A percentile compares a stretch with the other conserved stretches of the same genome.
phyloP scores from a whole-genome alignment of 352 stramenopile genomes.

The Pythium scleroteichum region DNA sequence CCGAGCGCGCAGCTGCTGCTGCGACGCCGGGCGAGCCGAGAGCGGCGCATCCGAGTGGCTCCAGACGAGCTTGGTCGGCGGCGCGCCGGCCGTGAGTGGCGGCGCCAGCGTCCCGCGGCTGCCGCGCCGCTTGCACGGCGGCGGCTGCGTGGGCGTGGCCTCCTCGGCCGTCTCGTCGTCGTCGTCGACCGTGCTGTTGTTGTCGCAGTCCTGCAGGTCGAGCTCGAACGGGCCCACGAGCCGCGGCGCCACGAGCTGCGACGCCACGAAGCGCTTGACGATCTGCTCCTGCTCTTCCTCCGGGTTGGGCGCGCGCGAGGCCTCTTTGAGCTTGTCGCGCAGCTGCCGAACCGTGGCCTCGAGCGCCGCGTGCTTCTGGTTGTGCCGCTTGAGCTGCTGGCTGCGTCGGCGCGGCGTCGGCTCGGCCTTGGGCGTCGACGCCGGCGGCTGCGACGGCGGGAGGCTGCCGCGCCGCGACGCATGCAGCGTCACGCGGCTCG shows the following conservation, averaged over 20 bases:
- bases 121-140: conserved; percentile 2
- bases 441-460: background rate
- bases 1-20: background rate
- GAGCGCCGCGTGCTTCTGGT: conserved; percentile 21
- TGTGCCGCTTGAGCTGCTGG: conserved; percentile 11
- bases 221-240: conserved; percentile 25
- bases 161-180: conserved; percentile 2
- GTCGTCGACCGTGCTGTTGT: conserved; percentile 24
- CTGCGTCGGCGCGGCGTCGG: conserved; percentile 13
- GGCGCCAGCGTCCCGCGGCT: conserved; percentile 8
- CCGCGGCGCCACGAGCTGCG: conserved; percentile 38
- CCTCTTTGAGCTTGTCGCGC: conserved; percentile 23
- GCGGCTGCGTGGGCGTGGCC: background rate
- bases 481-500: conserved; percentile 11
- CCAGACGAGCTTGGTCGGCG: conserved; percentile 19
- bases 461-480: conserved; percentile 4
- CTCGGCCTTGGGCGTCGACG: conserved; percentile 28
- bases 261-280: conserved; percentile 64
- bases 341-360: conserved; percentile 27
- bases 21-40: conserved; percentile 22
- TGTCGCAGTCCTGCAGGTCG: conserved; percentile 30
- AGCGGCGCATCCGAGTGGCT: conserved; percentile 9
- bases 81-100: conserved; percentile 17
- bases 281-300: conserved; percentile 60
- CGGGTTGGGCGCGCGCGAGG: conserved; percentile 19